Conservation (phyloP, 805 yeast genomes). For the Torulaspora microellipsoides region DNA sequence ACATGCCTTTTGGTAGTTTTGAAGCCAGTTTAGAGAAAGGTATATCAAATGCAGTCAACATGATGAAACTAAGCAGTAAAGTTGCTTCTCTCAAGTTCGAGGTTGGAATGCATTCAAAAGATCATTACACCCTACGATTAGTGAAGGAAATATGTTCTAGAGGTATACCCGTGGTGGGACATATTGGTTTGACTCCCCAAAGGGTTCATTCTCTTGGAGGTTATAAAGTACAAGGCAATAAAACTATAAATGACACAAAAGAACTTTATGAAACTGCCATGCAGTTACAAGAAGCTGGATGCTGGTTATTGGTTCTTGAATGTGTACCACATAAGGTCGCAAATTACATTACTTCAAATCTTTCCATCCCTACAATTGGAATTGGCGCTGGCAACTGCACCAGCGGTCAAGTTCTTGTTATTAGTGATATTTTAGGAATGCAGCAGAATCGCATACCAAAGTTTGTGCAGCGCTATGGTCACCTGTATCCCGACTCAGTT, state of each 20-base stretch:
- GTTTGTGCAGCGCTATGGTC: slow-evolving; percentile 69
- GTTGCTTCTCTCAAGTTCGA: slow-evolving; percentile 56
- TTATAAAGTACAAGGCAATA: slow-evolving; percentile 77
- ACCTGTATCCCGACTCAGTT: slow-evolving; percentile 46
- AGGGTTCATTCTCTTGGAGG: slow-evolving; percentile 76
- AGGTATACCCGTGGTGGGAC: slow-evolving; percentile 90
- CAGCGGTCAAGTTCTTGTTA: slow-evolving; percentile 87
- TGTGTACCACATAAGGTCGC: slow-evolving; percentile 81
- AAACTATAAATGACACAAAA: slow-evolving; percentile 47
- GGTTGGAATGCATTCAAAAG: slow-evolving; percentile 49
- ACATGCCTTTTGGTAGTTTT: slow-evolving; percentile 84
- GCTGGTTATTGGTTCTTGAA: slow-evolving; percentile 69
- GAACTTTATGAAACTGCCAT: slow-evolving; percentile 62
- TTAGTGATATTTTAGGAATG: slow-evolving; percentile 80
- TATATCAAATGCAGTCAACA: slow-evolving; percentile 58
- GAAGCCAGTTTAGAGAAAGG: slow-evolving; percentile 66
- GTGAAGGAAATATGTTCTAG: slow-evolving; percentile 52
- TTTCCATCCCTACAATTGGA: slow-evolving; percentile 82
- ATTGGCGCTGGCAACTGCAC: slow-evolving; percentile 89
- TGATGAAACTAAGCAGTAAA: slow-evolving; percentile 28
- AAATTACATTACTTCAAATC: slow-evolving; percentile 50
- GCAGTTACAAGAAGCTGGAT: slow-evolving; percentile 70
- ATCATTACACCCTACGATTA: slow-evolving; percentile 46
- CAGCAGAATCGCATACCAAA: slow-evolving; percentile 53
- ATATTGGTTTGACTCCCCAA: slow-evolving; percentile 91